phyloP scores from a whole-genome alignment of 202 grass and related monocot species.

The Setaria viridis region DNA sequence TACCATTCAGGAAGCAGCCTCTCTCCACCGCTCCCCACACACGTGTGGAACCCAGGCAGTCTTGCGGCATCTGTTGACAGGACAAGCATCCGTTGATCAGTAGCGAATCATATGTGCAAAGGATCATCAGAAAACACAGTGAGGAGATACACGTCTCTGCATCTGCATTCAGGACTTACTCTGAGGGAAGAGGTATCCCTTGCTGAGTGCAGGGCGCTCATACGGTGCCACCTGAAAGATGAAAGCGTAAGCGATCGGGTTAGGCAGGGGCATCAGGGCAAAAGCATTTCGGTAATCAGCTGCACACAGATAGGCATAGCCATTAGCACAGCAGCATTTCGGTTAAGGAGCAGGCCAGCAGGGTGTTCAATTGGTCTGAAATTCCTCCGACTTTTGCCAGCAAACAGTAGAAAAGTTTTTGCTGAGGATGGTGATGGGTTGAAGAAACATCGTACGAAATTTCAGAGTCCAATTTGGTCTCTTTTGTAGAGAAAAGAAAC shows the following conservation, averaged over 20 bases:
- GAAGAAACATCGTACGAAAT: background rate
- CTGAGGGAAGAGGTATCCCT: conserved; percentile 90
- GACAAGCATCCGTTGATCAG: conserved; percentile 32
- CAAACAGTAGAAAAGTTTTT: background rate
- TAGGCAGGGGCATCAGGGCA: background rate
- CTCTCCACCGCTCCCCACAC: conserved; percentile 84
- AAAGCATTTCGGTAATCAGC: background rate
- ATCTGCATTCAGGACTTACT: conserved; percentile 46
- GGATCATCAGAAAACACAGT: background rate
- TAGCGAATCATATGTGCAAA: background rate
- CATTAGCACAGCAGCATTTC: background rate
- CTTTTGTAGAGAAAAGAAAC: background rate
- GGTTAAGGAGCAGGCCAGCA: background rate
- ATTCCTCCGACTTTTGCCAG: background rate
- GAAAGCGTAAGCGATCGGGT: background rate
- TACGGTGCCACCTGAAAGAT: conserved; percentile 85
- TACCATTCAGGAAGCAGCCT: conserved; percentile 92
- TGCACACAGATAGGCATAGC: background rate
- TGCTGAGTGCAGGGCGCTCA: conserved; percentile 96
- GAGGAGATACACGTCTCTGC: no score
- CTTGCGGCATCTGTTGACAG: conserved; percentile 73
- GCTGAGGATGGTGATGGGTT: background rate
- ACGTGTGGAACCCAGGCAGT: conserved; percentile 86
- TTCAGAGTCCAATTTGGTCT: no score
- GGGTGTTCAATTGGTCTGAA: background rate